Evolutionary conservation across 2,329 filamentous ascomycete genomes (phyloP).

Genomic region (Onygena corvina): DNA sequence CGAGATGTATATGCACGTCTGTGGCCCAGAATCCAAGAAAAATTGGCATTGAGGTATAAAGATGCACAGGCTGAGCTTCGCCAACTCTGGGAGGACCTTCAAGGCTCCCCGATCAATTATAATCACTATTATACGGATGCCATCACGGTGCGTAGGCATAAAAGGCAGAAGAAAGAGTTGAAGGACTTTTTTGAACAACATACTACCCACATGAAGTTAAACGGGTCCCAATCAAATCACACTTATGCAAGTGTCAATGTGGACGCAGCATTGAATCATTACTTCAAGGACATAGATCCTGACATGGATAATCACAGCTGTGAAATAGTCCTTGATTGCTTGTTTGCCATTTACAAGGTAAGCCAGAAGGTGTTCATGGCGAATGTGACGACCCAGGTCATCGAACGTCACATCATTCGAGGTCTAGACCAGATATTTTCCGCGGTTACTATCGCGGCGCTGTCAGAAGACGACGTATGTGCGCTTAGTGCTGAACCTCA

Average conservation of each 20-base stretch:
- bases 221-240: not conserved
- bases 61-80: not conserved
- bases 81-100: not conserved
- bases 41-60: not conserved
- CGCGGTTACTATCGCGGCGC: not conserved
- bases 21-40: not conserved
- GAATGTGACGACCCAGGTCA: conserved; percentile 7
- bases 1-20: not conserved
- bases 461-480: not conserved
- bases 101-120: conserved; percentile 8
- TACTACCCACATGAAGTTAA: too few species aligned
- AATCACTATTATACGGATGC: conserved; percentile 10
- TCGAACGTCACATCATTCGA: conserved; percentile 4
- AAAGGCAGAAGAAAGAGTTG: conserved; percentile 1
- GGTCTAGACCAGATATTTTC: conserved; percentile 4
- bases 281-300: not conserved
- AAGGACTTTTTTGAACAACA: not conserved
- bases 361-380: conserved; percentile 5
- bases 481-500: not conserved
- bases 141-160: not conserved
- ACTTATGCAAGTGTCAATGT: not conserved
- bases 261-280: not conserved
- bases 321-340: conserved; percentile 4
- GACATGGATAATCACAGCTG: conserved; percentile 9
- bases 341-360: conserved; percentile 5